Conservation (phyloP, 2,329 filamentous ascomycete genomes). For the Tolypocladium album region DNA sequence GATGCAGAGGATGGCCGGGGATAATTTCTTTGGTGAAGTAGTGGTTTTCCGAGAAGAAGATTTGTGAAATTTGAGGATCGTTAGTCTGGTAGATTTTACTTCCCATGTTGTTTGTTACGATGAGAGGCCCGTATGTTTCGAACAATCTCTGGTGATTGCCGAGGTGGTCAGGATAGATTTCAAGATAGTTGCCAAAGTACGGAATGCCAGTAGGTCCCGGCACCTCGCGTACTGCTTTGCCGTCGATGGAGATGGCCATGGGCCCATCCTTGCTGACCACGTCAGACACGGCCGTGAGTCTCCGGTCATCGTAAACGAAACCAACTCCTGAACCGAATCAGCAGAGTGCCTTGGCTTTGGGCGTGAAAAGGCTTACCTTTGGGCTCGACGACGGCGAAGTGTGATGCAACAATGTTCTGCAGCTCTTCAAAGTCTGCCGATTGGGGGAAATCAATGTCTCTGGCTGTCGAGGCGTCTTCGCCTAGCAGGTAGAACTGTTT, state of each 20-base stretch:
- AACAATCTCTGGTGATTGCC: slow-evolving; percentile 46
- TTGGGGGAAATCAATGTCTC: slow-evolving; percentile 24
- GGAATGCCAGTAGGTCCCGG: slow-evolving; percentile 38
- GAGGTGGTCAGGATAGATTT: slow-evolving; percentile 46
- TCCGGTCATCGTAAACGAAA: slow-evolving; percentile 20
- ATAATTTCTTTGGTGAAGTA: slow-evolving; percentile 43
- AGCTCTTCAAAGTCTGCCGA: slow-evolving; percentile 24
- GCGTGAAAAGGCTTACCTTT: slow-evolving; percentile 16
- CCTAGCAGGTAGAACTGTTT: slow-evolving; percentile 31
- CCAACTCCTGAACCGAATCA: slow-evolving; percentile 20
- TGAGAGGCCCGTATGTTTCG: slow-evolving; percentile 38
- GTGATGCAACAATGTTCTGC: slow-evolving; percentile 26
- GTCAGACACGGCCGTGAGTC: slow-evolving; percentile 21
- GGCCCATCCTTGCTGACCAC: slow-evolving; percentile 20
- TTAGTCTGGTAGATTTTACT: slow-evolving; percentile 38
- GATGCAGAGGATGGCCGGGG: slow-evolving; percentile 35
- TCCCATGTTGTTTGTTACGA: slow-evolving; percentile 42
- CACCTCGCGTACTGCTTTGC: slow-evolving; percentile 34
- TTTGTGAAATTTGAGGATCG: slow-evolving; percentile 31
- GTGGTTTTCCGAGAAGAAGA: slow-evolving; percentile 36
- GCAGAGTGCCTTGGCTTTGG: neutral
- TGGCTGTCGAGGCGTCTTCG: slow-evolving; percentile 23
- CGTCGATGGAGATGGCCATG: slow-evolving; percentile 36
- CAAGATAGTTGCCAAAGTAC: slow-evolving; percentile 41
- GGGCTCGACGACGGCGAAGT: slow-evolving; percentile 31